phyloP scores from a whole-genome alignment of 352 stramenopile species.

The Phytopythium helicoides region DNA sequence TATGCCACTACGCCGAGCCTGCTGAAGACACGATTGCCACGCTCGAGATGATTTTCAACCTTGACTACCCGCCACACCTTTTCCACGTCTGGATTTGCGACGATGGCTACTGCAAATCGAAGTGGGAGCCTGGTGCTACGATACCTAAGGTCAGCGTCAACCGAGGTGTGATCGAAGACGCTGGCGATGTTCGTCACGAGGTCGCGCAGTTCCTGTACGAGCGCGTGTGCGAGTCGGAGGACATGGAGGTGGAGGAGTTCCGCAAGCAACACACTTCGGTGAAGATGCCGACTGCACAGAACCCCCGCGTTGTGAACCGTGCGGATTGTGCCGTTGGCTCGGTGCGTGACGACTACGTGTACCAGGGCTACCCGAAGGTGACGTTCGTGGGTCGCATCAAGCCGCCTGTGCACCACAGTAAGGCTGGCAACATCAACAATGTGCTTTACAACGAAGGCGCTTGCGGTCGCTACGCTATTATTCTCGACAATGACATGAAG shows the following conservation, averaged over 20 bases:
- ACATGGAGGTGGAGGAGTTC: conserved; percentile 72
- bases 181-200: conserved; percentile 66
- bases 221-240: conserved; percentile 62
- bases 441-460: conserved; percentile 80
- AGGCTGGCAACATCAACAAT: conserved; percentile 85
- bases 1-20: conserved; percentile 76
- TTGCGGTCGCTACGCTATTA: conserved; percentile 65
- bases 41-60: conserved; percentile 69
- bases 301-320: conserved; percentile 45
- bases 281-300: conserved; percentile 53
- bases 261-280: conserved; percentile 68
- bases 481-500: conserved; percentile 85
- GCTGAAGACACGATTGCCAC: conserved; percentile 76
- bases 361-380: conserved; percentile 56
- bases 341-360: conserved; percentile 69
- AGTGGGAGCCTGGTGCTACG: conserved; percentile 44
- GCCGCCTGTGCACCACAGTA: conserved; percentile 67
- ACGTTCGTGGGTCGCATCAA: conserved; percentile 70
- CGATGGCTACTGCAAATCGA: conserved; percentile 72
- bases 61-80: conserved; percentile 71
- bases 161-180: conserved; percentile 63
- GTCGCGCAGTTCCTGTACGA: conserved; percentile 80
- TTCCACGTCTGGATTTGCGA: conserved; percentile 78
- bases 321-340: conserved; percentile 61
- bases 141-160: conserved; percentile 66